Conservation (phyloP, 2,329 filamentous ascomycete species). For the Penicillium sp. region DNA sequence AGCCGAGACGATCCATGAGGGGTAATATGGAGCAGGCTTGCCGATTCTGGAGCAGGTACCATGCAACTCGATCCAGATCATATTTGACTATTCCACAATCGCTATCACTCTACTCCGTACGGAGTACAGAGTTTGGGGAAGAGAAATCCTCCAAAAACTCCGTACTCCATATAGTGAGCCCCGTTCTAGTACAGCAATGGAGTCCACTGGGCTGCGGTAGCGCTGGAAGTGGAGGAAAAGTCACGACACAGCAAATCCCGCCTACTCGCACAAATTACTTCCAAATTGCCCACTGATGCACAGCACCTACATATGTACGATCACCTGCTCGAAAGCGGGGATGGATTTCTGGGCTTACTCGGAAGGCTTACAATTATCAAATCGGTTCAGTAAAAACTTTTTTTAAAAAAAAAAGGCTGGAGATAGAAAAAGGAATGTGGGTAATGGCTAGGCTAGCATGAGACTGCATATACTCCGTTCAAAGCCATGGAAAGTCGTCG, state of each 20-base stretch:
- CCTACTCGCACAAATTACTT: not conserved
- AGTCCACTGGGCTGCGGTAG: not conserved
- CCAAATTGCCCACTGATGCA: not conserved
- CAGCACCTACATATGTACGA: not conserved
- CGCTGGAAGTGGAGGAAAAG: not conserved
- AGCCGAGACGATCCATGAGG: not conserved
- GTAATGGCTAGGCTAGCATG: not conserved
- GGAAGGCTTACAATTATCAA: not conserved
- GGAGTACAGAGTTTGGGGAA: too few relatives aligned
- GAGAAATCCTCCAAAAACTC: not conserved
- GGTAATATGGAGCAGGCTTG: not conserved
- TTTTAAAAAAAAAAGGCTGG: not conserved
- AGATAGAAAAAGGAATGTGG: not conserved
- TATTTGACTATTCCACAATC: not conserved
- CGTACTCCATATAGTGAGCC: not conserved
- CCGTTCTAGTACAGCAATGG: not conserved
- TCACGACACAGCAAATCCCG: not conserved
- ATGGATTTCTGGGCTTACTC: not conserved
- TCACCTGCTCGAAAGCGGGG: conserved; percentile 4
- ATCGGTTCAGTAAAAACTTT: too few relatives aligned
- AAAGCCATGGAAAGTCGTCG: too few relatives aligned
- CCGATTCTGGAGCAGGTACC: conserved; percentile 2
- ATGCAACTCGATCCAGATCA: not conserved
- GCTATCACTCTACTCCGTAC: too few relatives aligned
- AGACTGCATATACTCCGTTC: not conserved